phyloP scores from a whole-genome alignment of 1,139 yeast genomes.

The Pichiaceae sp. region DNA sequence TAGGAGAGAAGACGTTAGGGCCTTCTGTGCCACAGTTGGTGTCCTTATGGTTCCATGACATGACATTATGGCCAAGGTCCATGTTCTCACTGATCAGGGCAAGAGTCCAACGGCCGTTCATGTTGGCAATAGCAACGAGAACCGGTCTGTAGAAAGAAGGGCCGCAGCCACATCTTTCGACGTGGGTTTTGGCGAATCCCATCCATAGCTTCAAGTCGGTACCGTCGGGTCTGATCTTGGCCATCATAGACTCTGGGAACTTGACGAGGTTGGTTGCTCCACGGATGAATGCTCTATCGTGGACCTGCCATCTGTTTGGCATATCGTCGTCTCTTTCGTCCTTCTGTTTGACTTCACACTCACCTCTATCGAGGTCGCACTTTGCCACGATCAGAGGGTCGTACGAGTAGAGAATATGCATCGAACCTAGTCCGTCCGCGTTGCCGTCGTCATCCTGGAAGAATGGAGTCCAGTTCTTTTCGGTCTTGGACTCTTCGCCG shows the following conservation, averaged over 20 bases:
- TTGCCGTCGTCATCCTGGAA: constrained; percentile 24
- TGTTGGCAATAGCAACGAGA: constrained; percentile 34
- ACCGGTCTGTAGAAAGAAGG: constrained; percentile 40
- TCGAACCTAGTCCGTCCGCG: constrained; percentile 17
- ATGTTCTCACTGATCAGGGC: constrained; percentile 33
- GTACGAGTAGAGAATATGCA: constrained; percentile 36
- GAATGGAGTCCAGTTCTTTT: constrained; percentile 48
- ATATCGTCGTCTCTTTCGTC: constrained; percentile 16
- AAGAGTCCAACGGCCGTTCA: constrained; percentile 30
- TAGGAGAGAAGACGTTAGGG: constrained; percentile 31
- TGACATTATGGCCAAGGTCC: constrained; percentile 27
- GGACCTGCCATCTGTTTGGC: neutral
- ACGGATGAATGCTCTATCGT: constrained; percentile 22
- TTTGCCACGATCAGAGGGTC: constrained; percentile 35
- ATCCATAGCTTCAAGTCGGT: constrained; percentile 32
- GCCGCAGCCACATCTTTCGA: constrained; percentile 42
- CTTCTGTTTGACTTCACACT: constrained; percentile 13
- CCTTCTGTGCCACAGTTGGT: constrained; percentile 24
- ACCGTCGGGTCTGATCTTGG: neutral
- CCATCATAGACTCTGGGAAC: constrained; percentile 26
- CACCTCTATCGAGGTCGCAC: constrained; percentile 29
- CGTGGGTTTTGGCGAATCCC: constrained; percentile 42
- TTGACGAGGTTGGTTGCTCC: constrained; percentile 43
- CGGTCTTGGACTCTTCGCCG: constrained; percentile 14
- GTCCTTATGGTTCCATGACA: constrained; percentile 25